Evolutionary conservation across 2,329 filamentous ascomycete genomes (phyloP).

Genomic region (Drechslerella coelobrocha): DNA sequence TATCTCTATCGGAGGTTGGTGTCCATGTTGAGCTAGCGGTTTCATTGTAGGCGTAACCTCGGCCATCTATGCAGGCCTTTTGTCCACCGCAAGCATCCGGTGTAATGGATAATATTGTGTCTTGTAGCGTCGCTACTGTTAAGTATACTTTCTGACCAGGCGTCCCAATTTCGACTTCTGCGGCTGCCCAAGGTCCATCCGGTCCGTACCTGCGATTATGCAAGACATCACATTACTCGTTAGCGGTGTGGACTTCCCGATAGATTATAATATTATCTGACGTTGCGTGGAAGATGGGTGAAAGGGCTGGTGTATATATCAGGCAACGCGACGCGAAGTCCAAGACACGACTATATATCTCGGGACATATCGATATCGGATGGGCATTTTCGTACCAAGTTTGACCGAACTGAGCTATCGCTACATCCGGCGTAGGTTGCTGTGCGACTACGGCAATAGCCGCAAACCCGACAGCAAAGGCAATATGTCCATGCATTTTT

Average conservation of each 20-base stretch:
- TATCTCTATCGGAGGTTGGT: conserved; percentile 25
- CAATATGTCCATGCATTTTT: conserved; percentile 21
- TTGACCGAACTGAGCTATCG: conserved; percentile 42
- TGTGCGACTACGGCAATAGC: conserved; percentile 23
- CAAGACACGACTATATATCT: too few species aligned
- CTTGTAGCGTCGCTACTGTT: conserved; percentile 42
- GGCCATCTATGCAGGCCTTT: conserved; percentile 23
- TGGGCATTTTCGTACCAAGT: conserved; percentile 24
- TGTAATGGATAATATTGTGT: conserved; percentile 42
- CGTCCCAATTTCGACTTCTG: conserved; percentile 39
- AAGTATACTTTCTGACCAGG: conserved; percentile 43
- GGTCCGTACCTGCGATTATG: conserved; percentile 31
- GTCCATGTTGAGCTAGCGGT: conserved; percentile 34
- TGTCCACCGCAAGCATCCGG: conserved; percentile 33
- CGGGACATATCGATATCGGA: too few species aligned
- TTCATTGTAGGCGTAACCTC: conserved; percentile 36
- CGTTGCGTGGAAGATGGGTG: too few species aligned
- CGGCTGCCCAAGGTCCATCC: conserved; percentile 39
- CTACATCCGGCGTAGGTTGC: conserved; percentile 26
- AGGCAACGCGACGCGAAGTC: too few species aligned
- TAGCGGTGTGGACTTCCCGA: neutral
- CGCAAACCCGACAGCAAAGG: neutral
- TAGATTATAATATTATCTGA: neutral
- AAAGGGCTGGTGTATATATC: too few species aligned
- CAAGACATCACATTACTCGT: neutral